Base-by-base conservation (phyloP, 768 basidiomycete species). In the Suillus bovinus region DNA sequence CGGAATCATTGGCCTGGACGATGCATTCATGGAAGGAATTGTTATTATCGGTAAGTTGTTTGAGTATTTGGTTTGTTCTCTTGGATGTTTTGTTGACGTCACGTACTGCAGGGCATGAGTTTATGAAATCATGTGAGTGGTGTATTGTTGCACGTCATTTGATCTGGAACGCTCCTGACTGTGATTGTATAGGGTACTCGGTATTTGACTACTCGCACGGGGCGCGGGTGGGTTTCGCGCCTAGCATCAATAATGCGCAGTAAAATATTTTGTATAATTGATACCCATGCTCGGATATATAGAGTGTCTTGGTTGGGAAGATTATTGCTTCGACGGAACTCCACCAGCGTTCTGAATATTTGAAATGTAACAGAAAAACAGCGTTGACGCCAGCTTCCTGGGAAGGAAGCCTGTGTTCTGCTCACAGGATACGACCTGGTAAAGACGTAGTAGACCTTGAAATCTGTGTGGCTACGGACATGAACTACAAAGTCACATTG, bases 71-170 rank as follows among this genome's bases (percentile, higher is more conserved):
- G 64, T 5, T 16, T 36, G 34, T 39, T 63, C 20, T 11, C n/a
- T 38, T 47, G 61, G 65, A 50, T 5, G 64, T 56, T 13, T 67
- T 69, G 60, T 69, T 50, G 73, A 66, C 68, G 41, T 66, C 34
- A 13, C 27, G 10, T 49, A 24, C 10, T 46, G 24, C 64, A 82
- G 82, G 85, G 1, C 86, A 82, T 69, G 82, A 79, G 66, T 88
- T 90, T 67, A 70, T 89, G 53, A 90, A 89, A 74, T 86, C 84
- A 13, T 90, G 88, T 86, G 63, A 70, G 84, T 76, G 31, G n/a
- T 47, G 31, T 36, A 55, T 53, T 5, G 31, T 44, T 24, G 44
- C 11, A 10, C 46, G n/a, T 38, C 22, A 2, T 55, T 56, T 62
- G 66, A 60, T 63, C 10, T 34, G n/a, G 8, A 50, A 36, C 16